Evolutionary conservation across 23 red algal species (phyloP), one percentile per base, ranked within the genome.

Genomic region (Agarophyton chilense): DNA sequence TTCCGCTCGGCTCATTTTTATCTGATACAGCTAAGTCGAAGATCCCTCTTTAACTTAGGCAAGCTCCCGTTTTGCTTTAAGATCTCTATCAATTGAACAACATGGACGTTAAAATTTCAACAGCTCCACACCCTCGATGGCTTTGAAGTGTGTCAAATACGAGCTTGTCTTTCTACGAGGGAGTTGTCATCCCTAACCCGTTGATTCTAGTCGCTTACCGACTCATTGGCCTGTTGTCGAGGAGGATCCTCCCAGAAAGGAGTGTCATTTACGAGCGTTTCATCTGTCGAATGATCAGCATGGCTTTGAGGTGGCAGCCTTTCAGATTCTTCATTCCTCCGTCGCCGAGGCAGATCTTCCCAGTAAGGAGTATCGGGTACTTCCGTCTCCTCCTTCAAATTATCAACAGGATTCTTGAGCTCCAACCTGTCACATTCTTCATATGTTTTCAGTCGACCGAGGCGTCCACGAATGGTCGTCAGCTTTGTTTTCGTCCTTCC

Each of bases 341-440:
- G 38, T 17, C 67, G 82, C 56, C 82, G 39, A 39, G 56, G 56
- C 9, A 4, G 45, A 5, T 74, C 68, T 25, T 74, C 40, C 68
- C 68, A 47, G 29, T 46, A 74, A 12, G 68, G 25, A 29, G 21
- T 47, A 46, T 74, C 68, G 10, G 29, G 68, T 74, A 49, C 40
- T 19, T 38, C 39, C 24, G 68, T 43, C 25, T 24, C 40, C 39
- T 21, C 25, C 10, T 74, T 74, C n/a, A 33, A 47, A 74, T 10
- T 29, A 26, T 47, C 33, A 28, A 18, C 68, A 74, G 26, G 38
- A 39, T 16, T 74, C 4, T 74, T 74, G 10, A 86, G 61, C 33
- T 42, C 38, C 28, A 86, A 44, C 35, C 82, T 66, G 50, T 86
- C 82, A 21, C 40, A 72, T 46, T 86, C 62, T 54, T 86, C 82